These are phyloP conservation scores for Candida tetrigidarum DNA, from an alignment of 1,139 yeast genomes.

Conservation along the genomic window DNA sequence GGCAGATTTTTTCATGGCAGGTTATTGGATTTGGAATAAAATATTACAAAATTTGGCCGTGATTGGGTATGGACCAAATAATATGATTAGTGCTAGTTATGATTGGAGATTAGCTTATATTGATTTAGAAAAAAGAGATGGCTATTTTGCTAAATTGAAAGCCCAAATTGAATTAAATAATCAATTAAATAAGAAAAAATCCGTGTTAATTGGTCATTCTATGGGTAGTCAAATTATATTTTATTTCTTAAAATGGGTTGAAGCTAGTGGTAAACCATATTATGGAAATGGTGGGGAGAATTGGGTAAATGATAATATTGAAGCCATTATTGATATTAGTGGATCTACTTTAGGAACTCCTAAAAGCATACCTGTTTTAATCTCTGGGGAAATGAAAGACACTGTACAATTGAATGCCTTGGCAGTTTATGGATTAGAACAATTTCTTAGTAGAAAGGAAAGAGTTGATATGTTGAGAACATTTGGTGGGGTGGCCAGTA, in stretches of 20 bases:
- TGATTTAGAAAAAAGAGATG: constrained; percentile 86
- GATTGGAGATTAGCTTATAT: constrained; percentile 95
- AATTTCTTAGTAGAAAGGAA: constrained; percentile 88
- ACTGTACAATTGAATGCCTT: constrained; percentile 91
- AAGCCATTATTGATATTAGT: constrained; percentile 80
- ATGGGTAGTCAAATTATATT: constrained; percentile 94
- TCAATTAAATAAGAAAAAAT: constrained; percentile 63
- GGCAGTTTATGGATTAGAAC: constrained; percentile 94
- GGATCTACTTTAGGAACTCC: constrained; percentile 95
- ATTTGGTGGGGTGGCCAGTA: constrained; percentile 93
- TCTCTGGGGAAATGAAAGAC: constrained; percentile 98
- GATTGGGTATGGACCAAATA: constrained; percentile 90
- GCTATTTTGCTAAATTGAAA: constrained; percentile 79
- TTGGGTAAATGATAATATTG: constrained; percentile 89
- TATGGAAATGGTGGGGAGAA: constrained; percentile 86
- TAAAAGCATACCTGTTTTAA: constrained; percentile 84
- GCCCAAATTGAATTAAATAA: constrained; percentile 63
- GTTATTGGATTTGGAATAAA: constrained; percentile 99
- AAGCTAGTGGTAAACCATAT: constrained; percentile 68
- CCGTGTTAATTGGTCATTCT: constrained; percentile 87
- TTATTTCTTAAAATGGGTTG: constrained; percentile 95
- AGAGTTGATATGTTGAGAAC: constrained; percentile 82
- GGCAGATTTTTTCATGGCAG: constrained; percentile 94
- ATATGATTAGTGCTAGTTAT: constrained; percentile 88
- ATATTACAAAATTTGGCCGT: constrained; percentile 91